A percentile compares a stretch with the other conserved stretches of the same genome.
Conservation (phyloP, 441 rosid species). For the Melianthus villosus region DNA sequence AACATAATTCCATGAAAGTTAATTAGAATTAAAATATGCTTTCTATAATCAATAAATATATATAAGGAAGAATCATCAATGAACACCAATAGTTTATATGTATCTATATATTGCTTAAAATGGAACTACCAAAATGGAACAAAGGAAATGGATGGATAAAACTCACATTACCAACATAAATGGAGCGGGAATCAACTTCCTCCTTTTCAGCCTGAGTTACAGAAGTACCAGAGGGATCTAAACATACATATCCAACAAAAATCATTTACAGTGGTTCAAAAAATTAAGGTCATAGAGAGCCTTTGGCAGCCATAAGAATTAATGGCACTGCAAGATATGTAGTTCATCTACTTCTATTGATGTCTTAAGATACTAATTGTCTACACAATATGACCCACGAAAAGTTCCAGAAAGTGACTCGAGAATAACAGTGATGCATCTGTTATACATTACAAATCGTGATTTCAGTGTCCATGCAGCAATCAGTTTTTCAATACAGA, state of each 20-base stretch:
- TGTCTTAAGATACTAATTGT: no score
- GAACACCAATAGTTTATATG: not conserved
- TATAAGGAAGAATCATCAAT: not conserved
- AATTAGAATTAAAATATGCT: no score
- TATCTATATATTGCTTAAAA: not conserved
- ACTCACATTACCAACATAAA: slow-evolving; percentile 73
- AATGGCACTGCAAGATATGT: not conserved
- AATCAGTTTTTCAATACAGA: no score
- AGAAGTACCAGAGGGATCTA: slow-evolving; percentile 42
- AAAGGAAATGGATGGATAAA: slow-evolving; percentile 11
- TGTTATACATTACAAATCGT: no score
- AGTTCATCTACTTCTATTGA: no score
- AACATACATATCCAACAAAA: slow-evolving; percentile 9
- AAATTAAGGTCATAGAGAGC: not conserved
- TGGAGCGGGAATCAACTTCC: slow-evolving; percentile 62
- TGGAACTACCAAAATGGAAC: not conserved
- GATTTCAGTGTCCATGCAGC: no score
- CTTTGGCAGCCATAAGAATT: not conserved
- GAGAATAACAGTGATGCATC: no score
- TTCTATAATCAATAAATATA: not conserved
- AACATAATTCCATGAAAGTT: no score
- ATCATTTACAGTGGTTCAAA: no score
- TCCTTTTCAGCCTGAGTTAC: slow-evolving; percentile 54
- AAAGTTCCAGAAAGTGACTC: no score
- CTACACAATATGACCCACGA: no score